phyloP scores from a whole-genome alignment of 1,284 basidiomycete species.

The Coniophora puteana region DNA sequence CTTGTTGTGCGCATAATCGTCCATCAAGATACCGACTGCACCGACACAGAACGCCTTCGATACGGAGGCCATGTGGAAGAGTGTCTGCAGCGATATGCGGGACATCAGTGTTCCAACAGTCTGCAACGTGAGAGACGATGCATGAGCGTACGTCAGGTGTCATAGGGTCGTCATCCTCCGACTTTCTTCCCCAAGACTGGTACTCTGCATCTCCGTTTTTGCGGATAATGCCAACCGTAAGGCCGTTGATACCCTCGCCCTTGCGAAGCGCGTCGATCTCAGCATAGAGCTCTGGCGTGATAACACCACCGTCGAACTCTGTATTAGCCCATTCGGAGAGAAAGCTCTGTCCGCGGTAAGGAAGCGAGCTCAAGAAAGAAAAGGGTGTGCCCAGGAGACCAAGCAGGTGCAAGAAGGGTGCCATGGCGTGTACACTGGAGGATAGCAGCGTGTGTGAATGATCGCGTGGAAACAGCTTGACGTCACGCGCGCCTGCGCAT shows the following conservation, averaged over 20 bases:
- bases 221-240: conserved; percentile 18
- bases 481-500: no score
- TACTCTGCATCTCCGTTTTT: conserved; percentile 18
- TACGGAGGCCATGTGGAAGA: conserved; percentile 33
- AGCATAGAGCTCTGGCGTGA: conserved; percentile 17
- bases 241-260: conserved; percentile 13
- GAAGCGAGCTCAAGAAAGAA: no score
- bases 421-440: no score
- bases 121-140: not conserved
- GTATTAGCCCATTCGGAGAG: no score
- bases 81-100: conserved; percentile 25
- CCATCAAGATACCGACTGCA: conserved; percentile 36
- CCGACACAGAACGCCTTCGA: conserved; percentile 39
- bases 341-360: no score
- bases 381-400: no score
- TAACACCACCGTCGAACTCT: conserved; percentile 4
- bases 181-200: conserved; percentile 19
- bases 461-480: no score
- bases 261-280: no score
- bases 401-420: no score
- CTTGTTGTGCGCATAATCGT: conserved; percentile 30
- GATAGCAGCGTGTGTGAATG: no score
- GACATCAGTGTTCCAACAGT: not conserved
- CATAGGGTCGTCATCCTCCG: conserved; percentile 19
- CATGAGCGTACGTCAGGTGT: conserved; percentile 15